Evolutionary conservation across 2,329 filamentous ascomycete genomes (phyloP), one percentile per base, ranked within the genome.

Genomic region (Neurospora sp.): DNA sequence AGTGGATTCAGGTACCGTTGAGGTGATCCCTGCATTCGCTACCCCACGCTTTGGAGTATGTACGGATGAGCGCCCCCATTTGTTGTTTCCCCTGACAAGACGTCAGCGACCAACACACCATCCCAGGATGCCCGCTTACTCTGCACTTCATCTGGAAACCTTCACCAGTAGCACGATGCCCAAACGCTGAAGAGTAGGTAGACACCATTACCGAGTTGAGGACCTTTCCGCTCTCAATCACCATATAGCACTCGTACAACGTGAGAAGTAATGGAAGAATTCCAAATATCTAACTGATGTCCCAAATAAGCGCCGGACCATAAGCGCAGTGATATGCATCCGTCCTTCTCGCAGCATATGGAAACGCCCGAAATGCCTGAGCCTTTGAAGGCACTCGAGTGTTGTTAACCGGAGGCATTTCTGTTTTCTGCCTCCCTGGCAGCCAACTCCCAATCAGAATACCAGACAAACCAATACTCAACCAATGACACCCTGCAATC

Each of bases 381-480:
- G 8, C 12, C 17, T 33, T 33, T 17, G 15, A 33, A 62, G 2
- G 28, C 52, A 15, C 15, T 40, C n/a, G 19, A 17, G 17, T n/a
- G n/a, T 23, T 40, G 3, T 33, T 69, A 79, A 2, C 74, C 74
- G 23, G 75, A 70, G 4, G 75, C 73, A 68, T 87, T 88, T 70
- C 86, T 81, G 67, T 77, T 74, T 67, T 85, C 84, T 2, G 86
- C 86, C 73, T 88, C 86, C 10, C 77, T 79, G 1, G 83, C 86
- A 0, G 85, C 85, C 67, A 80, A 78, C 66, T 87, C 78, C 86
- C 86, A 88, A 74, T 88, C 83, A 8, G 82, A 84, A n/a, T 78
- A 75, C 70, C 82, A 80, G 2, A 86, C 80, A 66, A 85, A 88
- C 36, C 78, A 78, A 72, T 86, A 88, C 74, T 88, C 86, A 19